Evolutionary conservation across 129 eudicot genomes (phyloP), one percentile per base, ranked within the genome.

Genomic region (Centella asiatica): DNA sequence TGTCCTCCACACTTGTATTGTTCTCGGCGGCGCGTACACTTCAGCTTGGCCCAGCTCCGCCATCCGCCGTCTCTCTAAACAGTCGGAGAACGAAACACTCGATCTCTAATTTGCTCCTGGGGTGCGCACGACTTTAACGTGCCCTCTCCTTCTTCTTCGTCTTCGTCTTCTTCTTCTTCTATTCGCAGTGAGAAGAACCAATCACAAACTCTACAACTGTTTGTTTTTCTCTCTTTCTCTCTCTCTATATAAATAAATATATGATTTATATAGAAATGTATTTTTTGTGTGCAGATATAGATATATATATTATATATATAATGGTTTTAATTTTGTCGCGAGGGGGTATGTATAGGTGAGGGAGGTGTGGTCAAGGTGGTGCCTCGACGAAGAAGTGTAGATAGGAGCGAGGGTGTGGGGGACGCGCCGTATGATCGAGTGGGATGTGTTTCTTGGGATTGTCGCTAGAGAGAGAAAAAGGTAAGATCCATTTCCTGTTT

Each of bases 1-100:
- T 40, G 99, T 72, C 65, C 77, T 70, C 96, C 96, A 92, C 66
- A 84, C 81, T 59, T 90, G 98, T 27, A 80, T 67, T 22, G 94
- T 80, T 67, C 75, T 81, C 72, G 94, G 73, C 61, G 83, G 88
- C 79, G 87, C 89, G 79, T 87, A 87, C n/a, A 87, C 95, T 57
- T 90, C 95, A 40, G 81, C 71, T 69, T 74, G 78, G 11, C 85
- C 87, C 24, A 82, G 77, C 75, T 86, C 93, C 68, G 87, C 87
- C 97, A 90, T 90, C 57, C 48, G 58, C 68, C 64, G 40, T 69
- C 44, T 26, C 44, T 48, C 76, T 8, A 13, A n/a, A n/a, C n/a
- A n/a, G n/a, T n/a, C n/a, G n/a, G n/a, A n/a, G n/a, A n/a, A n/a
- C n/a, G n/a, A n/a, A n/a, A n/a, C n/a, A n/a, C n/a, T n/a, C n/a